Evolutionary conservation across 2,329 filamentous ascomycete genomes (phyloP), one percentile per base, ranked within the genome.

Genomic region (Metarhizium sp.): DNA sequence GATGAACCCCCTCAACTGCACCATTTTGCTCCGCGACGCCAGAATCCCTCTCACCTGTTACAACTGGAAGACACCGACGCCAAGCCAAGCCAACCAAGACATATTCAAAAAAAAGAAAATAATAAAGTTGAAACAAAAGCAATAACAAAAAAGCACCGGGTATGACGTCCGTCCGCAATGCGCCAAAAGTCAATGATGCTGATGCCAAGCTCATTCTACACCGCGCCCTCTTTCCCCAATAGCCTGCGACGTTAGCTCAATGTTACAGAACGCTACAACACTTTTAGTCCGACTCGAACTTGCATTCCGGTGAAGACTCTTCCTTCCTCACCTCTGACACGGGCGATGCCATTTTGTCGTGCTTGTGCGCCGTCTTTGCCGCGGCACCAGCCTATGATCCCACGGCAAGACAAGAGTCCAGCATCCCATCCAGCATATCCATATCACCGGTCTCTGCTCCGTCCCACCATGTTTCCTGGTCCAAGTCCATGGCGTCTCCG

Each of bases 401-500:
- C 55, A 76, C 78, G 7, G 76, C 74, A 38, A 83, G 68, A 57
- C 78, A 78, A 3, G 78, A 80, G 57, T 84, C 81, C 52, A 86
- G 71, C 16, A 86, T 73, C 45, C 68, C 71, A 60, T 86, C 78
- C 30, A 87, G 71, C 54, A 75, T 69, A 50, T 75, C 71, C 61
- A 74, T 73, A 59, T 85, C 82, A 34, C 73, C 68, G 2, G 62
- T 59, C 50, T 79, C 78, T 43, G 78, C 78, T 2, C 84, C 85
- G 50, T 85, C 82, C 85, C 85, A 88, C 60, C 75, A 75, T n/a
- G 73, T 67, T 13, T 84, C 80, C 18, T 67, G 68, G 63, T 86
- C 82, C 48, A 82, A 69, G 8, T 85, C 81, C 80, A 84, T 85
- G n/a, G 73, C 67, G 54, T 84, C 79, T 2, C 70, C 64, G 53